phyloP scores from a whole-genome alignment of 371 early-diverging fungal species.

The Rhizopus arrhizus region DNA sequence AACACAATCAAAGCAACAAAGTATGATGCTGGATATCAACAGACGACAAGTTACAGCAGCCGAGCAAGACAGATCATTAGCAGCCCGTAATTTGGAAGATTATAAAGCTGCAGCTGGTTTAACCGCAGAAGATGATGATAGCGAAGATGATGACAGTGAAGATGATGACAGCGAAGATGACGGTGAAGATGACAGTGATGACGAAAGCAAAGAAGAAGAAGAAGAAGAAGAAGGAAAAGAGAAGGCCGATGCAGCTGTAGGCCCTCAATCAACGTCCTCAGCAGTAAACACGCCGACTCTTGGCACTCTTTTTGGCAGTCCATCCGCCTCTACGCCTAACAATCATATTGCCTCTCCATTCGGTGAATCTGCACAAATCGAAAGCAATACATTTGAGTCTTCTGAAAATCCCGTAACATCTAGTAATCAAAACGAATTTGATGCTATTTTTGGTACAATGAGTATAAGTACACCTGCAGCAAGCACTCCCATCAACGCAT shows the following conservation, averaged over 20 bases:
- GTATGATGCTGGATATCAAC: conserved; percentile 53
- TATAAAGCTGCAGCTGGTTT: conserved; percentile 29
- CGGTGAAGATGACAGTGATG: no score
- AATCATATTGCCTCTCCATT: conserved; percentile 10
- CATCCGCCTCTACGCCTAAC: background rate
- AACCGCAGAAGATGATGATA: no score
- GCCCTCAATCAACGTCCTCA: background rate
- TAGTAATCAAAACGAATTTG: conserved; percentile 33
- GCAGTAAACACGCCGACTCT: conserved; percentile 23
- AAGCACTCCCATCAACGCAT: conserved; percentile 4
- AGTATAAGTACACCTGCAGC: conserved; percentile 9
- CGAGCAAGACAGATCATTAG: conserved; percentile 48
- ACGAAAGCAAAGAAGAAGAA: no score
- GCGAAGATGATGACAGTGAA: no score
- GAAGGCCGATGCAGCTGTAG: no score
- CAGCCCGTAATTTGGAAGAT: conserved; percentile 42
- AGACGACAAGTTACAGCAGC: conserved; percentile 53
- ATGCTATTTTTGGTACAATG: conserved; percentile 45
- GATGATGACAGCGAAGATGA: no score
- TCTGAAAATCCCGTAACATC: no score
- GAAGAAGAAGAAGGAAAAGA: no score
- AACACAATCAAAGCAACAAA: conserved; percentile 44
- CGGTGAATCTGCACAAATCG: background rate
- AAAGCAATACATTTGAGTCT: no score
- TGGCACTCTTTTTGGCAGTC: conserved; percentile 18